A percentile compares a stretch with the other conserved stretches of the same genome.
Evolutionary conservation across 257 asterid species (phyloP).

Genomic region (Nicotiana paniculata): DNA sequence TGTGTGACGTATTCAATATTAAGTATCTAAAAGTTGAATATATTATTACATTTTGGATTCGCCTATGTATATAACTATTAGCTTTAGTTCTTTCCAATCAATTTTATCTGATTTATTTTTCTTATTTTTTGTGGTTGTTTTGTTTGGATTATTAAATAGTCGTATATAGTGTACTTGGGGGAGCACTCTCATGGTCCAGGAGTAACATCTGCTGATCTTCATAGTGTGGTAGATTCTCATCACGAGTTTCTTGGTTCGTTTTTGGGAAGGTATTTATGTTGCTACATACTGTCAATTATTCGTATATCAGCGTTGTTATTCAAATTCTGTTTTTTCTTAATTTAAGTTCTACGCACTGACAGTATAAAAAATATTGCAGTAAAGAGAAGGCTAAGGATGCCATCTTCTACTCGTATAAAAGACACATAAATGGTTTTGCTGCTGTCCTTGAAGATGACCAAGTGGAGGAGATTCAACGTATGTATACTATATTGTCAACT

Average conservation of each 20-base stretch:
- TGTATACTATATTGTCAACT: background rate
- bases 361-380: slow-evolving; percentile 22
- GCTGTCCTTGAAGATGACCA: slow-evolving; percentile 64
- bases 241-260: slow-evolving; percentile 43
- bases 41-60: background rate
- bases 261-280: slow-evolving; percentile 48
- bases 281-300: no score
- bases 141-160: slow-evolving; percentile 18
- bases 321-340: background rate
- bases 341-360: background rate
- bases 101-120: background rate
- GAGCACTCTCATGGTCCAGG: slow-evolving; percentile 61
- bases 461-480: slow-evolving; percentile 51
- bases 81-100: background rate
- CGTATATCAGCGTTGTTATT: background rate
- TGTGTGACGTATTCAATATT: no score
- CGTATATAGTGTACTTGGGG: slow-evolving; percentile 76
- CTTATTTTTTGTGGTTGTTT: background rate
- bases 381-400: slow-evolving; percentile 50
- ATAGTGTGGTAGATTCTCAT: slow-evolving; percentile 42
- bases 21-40: no score
- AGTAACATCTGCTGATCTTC: slow-evolving; percentile 32
- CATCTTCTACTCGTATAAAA: slow-evolving; percentile 54
- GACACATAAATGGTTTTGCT: slow-evolving; percentile 71
- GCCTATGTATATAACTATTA: background rate